Conservation (phyloP, 176 grass and related monocot species). For the Oryza meyeriana region DNA sequence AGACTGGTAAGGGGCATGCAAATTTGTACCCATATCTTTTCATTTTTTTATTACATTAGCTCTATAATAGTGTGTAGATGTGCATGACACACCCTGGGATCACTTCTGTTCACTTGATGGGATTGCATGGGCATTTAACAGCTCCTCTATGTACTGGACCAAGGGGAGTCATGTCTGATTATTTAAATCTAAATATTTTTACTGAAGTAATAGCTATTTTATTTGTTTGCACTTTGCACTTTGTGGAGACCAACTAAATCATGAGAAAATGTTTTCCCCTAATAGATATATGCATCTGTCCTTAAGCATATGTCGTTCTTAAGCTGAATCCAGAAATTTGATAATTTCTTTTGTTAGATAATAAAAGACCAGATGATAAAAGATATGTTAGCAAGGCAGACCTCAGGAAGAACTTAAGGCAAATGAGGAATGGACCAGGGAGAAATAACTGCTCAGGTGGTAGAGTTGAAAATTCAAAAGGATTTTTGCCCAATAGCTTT, state of each 20-base stretch:
- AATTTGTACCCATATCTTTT: background rate
- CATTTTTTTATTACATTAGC: constrained; percentile 4
- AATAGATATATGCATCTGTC: background rate
- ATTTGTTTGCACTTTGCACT: background rate
- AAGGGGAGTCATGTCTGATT: background rate
- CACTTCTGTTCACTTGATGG: constrained; percentile 8
- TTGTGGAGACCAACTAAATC: background rate
- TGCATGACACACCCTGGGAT: constrained; percentile 4
- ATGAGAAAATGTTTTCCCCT: background rate
- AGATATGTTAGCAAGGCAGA: constrained; percentile 68
- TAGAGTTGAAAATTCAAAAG: constrained; percentile 81
- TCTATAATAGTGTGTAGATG: constrained; percentile 10
- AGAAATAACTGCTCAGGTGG: constrained; percentile 78
- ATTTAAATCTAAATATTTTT: background rate
- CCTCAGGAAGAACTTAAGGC: constrained; percentile 62
- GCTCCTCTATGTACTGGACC: background rate
- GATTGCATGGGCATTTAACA: background rate
- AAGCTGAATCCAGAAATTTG: constrained; percentile 14
- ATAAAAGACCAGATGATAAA: constrained; percentile 36
- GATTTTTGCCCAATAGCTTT: constrained; percentile 87
- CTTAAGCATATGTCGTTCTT: background rate
- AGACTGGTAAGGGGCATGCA: constrained; percentile 45
- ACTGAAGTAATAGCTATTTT: background rate
- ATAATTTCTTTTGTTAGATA: constrained; percentile 27
- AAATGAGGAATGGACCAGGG: constrained; percentile 84